phyloP scores from a whole-genome alignment of 345 rosid genomes.

The Stellera chamaejasme region DNA sequence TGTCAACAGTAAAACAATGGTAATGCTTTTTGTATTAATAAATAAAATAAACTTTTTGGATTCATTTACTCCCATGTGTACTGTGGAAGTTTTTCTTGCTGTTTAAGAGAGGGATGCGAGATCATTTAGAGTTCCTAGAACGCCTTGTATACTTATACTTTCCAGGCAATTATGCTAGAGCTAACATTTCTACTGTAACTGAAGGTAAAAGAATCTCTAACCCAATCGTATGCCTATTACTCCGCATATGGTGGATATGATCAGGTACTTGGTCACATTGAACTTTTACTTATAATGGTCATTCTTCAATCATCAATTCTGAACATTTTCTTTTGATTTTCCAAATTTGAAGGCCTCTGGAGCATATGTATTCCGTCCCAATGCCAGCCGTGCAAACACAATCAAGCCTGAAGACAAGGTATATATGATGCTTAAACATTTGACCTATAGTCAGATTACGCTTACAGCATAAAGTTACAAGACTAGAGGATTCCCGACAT shows the following conservation, averaged over 20 bases:
- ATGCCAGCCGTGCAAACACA: slow-evolving; percentile 23
- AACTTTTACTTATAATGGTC: not conserved
- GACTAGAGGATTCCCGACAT: slow-evolving; percentile 3
- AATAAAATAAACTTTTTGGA: not conserved
- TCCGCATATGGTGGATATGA: slow-evolving; percentile 39
- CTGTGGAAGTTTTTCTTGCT: not conserved
- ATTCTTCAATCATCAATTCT: not conserved
- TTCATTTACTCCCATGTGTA: not conserved
- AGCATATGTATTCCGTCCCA: slow-evolving; percentile 55
- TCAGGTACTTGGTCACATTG: slow-evolving; percentile 24
- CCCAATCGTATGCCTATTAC: slow-evolving; percentile 39
- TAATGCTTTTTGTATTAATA: slow-evolving; percentile 14
- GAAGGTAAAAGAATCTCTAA: slow-evolving; percentile 31
- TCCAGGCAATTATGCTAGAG: not conserved
- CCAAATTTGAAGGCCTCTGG: slow-evolving; percentile 40
- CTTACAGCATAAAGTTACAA: slow-evolving; percentile 12
- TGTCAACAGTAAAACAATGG: slow-evolving; percentile 31
- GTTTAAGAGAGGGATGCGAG: not conserved
- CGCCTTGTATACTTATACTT: not conserved
- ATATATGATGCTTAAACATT: slow-evolving; percentile 4
- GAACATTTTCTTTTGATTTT: not conserved
- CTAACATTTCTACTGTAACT: slow-evolving; percentile 1
- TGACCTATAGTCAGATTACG: not conserved
- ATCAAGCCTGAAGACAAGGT: slow-evolving; percentile 35
- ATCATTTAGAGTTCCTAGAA: not conserved